These are phyloP conservation scores for Parastagonospora nodorum DNA, from an alignment of 2,329 filamentous ascomycete genomes.

Conservation along the genomic window DNA sequence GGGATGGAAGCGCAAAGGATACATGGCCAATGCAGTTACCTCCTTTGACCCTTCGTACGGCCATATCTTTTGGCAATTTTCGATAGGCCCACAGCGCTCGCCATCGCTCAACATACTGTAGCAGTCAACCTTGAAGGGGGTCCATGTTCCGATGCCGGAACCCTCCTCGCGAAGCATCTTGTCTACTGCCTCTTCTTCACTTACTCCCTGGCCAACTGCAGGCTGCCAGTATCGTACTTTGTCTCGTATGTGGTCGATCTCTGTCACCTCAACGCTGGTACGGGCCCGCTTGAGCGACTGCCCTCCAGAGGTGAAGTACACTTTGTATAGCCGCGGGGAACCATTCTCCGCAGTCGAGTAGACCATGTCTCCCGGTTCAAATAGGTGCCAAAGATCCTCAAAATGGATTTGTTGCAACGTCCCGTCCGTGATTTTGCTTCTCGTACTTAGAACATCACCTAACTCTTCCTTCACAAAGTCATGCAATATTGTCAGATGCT, in stretches of 20 bases:
- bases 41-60: background rate
- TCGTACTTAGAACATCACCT: background rate
- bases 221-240: background rate
- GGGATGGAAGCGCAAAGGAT: background rate
- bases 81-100: background rate
- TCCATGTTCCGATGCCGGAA: background rate
- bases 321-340: background rate
- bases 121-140: background rate
- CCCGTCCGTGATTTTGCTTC: background rate
- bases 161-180: background rate
- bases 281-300: background rate
- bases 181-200: background rate
- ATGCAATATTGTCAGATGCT: background rate
- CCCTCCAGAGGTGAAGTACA: background rate
- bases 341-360: background rate
- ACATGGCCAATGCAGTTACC: background rate
- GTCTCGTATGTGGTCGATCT: background rate
- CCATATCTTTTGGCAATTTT: background rate
- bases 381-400: background rate
- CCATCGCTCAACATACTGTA: background rate
- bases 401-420: background rate
- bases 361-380: background rate
- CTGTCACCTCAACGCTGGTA: background rate
- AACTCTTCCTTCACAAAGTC: background rate
- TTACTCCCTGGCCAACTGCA: background rate